These are phyloP conservation scores for Zelopaecilomyces penicillatus DNA, from an alignment of 2,329 filamentous ascomycete species.

Conservation along the genomic window DNA sequence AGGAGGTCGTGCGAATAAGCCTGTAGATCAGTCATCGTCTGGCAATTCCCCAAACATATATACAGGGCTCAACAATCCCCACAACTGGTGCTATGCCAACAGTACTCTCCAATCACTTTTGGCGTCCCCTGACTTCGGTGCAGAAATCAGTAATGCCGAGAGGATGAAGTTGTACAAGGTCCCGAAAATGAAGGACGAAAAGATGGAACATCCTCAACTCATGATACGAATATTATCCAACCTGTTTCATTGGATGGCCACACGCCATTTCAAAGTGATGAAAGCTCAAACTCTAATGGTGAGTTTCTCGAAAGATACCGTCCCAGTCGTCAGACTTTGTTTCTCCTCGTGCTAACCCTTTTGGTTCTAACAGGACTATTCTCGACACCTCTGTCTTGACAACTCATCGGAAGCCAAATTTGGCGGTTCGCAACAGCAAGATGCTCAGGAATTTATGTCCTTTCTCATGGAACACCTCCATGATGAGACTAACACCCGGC, in stretches of 20 bases:
- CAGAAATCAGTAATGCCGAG: conserved; percentile 51
- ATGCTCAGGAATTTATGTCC: conserved; percentile 81
- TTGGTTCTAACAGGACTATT: conserved; percentile 43
- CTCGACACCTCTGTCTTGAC: conserved; percentile 25
- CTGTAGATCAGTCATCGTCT: conserved; percentile 31
- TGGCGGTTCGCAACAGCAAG: conserved; percentile 72
- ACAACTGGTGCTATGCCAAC: conserved; percentile 86
- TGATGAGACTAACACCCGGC: conserved; percentile 67
- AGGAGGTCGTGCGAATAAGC: conserved; percentile 30
- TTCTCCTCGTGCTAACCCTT: not conserved
- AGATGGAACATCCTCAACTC: conserved; percentile 45
- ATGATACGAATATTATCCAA: conserved; percentile 53
- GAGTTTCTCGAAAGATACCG: conserved; percentile 16
- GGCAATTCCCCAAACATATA: conserved; percentile 18
- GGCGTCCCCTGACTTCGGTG: conserved; percentile 60
- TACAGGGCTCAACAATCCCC: conserved; percentile 70
- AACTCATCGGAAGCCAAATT: conserved; percentile 38
- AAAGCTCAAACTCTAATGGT: conserved; percentile 51
- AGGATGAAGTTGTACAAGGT: conserved; percentile 59
- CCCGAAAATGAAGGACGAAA: conserved; percentile 53
- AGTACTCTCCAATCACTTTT: conserved; percentile 78
- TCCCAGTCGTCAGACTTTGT: too few species aligned
- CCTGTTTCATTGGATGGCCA: conserved; percentile 48
- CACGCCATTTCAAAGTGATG: conserved; percentile 41
- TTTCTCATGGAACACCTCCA: conserved; percentile 76